phyloP scores from a whole-genome alignment of 2,329 filamentous ascomycete genomes.

The Zymoseptoria pseudotritici region DNA sequence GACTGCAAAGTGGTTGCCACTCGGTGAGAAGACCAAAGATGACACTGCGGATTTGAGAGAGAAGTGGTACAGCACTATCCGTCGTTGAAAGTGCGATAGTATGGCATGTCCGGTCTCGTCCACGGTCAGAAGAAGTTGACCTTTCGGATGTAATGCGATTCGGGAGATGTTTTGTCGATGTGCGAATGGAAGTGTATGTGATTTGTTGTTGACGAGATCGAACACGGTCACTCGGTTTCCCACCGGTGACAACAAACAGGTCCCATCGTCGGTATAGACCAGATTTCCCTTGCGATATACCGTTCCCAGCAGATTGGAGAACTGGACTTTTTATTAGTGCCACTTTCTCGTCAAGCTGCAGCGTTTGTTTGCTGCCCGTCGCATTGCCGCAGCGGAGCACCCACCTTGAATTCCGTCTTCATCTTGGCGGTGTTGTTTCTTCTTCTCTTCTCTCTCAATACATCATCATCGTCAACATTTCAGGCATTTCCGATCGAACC shows the following conservation, averaged over 20 bases:
- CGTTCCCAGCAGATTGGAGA: constrained; percentile 95
- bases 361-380: neutral
- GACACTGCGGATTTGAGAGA: constrained; percentile 82
- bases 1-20: constrained; percentile 82
- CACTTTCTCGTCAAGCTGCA: constrained; percentile 1
- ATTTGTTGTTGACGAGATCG: constrained; percentile 90
- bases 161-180: constrained; percentile 89
- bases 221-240: constrained; percentile 95
- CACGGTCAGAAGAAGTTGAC: constrained; percentile 84
- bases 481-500: neutral
- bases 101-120: constrained; percentile 94
- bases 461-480: constrained; percentile 1
- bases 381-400: constrained; percentile 12
- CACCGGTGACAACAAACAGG: constrained; percentile 88
- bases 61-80: constrained; percentile 86
- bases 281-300: constrained; percentile 98
- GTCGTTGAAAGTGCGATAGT: constrained; percentile 78
- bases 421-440: constrained; percentile 46
- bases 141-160: constrained; percentile 79
- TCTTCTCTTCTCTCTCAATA: neutral
- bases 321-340: constrained; percentile 48
- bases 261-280: constrained; percentile 92
- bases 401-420: constrained; percentile 98
- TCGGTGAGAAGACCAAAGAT: constrained; percentile 82
- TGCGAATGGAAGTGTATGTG: constrained; percentile 77